Base-by-base conservation (phyloP, 352 stramenopile genomes). In the Plasmopara halstedii region DNA sequence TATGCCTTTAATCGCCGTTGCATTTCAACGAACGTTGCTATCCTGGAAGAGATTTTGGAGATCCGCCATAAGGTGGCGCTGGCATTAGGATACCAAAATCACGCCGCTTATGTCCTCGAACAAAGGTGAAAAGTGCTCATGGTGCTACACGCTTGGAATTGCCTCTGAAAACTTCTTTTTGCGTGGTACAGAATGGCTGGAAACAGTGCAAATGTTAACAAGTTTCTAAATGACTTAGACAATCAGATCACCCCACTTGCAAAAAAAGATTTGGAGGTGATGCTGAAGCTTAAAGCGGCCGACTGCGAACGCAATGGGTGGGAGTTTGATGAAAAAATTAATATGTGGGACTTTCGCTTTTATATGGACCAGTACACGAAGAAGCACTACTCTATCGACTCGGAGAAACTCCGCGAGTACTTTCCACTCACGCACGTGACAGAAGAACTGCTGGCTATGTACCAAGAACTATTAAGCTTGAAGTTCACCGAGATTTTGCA, bases 261-360 rank as follows among this genome's bases (percentile, higher is more conserved):
- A 7, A 86, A 85, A 56, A 82, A 82, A 45, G 76, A 93, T 46
- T 33, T 88, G 11, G 62, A 88, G 40, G 40, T 68, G 44, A 64
- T 93, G 25, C 48, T 85, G 39, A 79, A 80, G 66, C 64, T 89
- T 15, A 89, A 89, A 56, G 58, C 84, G 59, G 51, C 60, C 4
- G 72, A 87, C 47, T 80, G 66, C 44, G 62, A 82, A 36, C 46
- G 46, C 15, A 67, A 81, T 21, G 62, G 42, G 2, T 67, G 64
- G 63, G 69, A 80, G 42, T 88, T 86, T 46, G 81, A 92, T 50
- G 82, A 78, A 37, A 85, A 89, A 53, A 65, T 96, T 58, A 88
- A 95, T 64, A 89, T 92, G 59, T 95, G 82, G 79, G 86, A 96
- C 64, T 88, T 87, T 40, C 69, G 67, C 15, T 96, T 90, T 65